Evolutionary conservation across 306 rosid genomes (phyloP).

Genomic region (Dryas drummondii): DNA sequence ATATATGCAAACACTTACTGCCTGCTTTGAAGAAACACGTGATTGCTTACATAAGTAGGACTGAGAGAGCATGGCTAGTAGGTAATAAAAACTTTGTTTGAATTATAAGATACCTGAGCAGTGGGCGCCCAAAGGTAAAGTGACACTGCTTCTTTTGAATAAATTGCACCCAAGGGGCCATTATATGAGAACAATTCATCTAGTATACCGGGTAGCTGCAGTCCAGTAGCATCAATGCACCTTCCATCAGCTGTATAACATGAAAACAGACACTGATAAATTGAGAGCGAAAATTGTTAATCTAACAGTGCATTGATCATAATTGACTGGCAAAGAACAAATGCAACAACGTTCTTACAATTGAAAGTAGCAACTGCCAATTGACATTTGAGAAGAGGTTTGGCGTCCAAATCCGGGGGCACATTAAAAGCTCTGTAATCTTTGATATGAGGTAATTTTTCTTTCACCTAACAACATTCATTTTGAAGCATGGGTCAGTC

Average conservation of each 20-base stretch:
- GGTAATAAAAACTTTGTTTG: background rate
- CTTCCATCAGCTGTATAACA: slow-evolving; percentile 61
- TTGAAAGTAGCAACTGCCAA: slow-evolving; percentile 57
- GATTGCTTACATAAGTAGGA: background rate
- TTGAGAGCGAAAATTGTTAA: too few relatives aligned
- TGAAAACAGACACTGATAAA: slow-evolving; percentile 9
- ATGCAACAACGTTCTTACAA: slow-evolving; percentile 41
- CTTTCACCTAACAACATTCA: slow-evolving; percentile 56
- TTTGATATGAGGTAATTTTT: slow-evolving; percentile 78
- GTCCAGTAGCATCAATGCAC: slow-evolving; percentile 70
- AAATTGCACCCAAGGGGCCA: slow-evolving; percentile 86
- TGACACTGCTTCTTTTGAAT: slow-evolving; percentile 61
- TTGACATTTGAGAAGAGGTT: slow-evolving; percentile 71
- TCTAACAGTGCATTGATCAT: slow-evolving; percentile 1
- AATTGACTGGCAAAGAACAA: background rate
- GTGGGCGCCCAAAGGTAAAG: slow-evolving; percentile 96
- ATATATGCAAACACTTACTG: slow-evolving; percentile 58
- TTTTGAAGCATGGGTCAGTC: background rate
- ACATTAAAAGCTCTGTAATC: slow-evolving; percentile 60
- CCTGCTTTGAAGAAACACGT: slow-evolving; percentile 39
- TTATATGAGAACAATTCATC: slow-evolving; percentile 79
- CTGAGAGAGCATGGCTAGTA: background rate
- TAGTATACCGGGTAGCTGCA: slow-evolving; percentile 89
- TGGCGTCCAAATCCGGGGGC: slow-evolving; percentile 54
- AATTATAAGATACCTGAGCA: slow-evolving; percentile 62